Evolutionary conservation across 2,329 filamentous ascomycete species (phyloP).

Genomic region (Ophiostoma montium): DNA sequence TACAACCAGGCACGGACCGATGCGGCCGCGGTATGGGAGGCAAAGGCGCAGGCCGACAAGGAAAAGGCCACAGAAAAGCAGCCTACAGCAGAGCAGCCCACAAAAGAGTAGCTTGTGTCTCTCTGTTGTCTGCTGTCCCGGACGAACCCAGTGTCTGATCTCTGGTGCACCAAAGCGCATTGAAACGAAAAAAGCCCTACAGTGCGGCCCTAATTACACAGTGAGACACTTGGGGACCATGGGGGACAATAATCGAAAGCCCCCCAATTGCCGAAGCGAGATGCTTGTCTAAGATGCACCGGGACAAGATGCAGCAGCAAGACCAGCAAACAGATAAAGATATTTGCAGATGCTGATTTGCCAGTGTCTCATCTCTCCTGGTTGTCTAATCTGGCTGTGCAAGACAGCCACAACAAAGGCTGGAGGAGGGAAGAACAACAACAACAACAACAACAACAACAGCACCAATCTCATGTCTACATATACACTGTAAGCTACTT

Average conservation of each 20-base stretch:
- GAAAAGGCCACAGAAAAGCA: neutral
- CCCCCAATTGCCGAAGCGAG: neutral
- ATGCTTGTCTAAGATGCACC: neutral
- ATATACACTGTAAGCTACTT: too few relatives aligned
- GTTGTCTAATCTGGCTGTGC: neutral
- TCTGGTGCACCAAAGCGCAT: neutral
- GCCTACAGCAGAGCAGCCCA: neutral
- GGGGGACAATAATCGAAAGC: too few relatives aligned
- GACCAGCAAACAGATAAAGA: too few relatives aligned
- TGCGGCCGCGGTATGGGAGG: neutral
- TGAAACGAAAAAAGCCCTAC: too few relatives aligned
- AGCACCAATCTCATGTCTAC: too few relatives aligned
- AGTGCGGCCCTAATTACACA: neutral
- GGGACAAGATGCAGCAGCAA: neutral
- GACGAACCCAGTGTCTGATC: neutral
- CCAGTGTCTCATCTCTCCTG: neutral
- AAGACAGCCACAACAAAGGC: neutral
- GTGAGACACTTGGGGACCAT: neutral
- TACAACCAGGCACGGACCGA: constrained; percentile 27
- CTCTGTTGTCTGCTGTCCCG: too few relatives aligned
- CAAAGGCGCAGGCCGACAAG: neutral
- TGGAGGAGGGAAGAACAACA: too few relatives aligned
- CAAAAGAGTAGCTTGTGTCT: too few relatives aligned
- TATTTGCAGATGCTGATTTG: too few relatives aligned
- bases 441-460: too few relatives aligned